Conservation (phyloP, 352 stramenopile genomes). For the Phytophthora pini region DNA sequence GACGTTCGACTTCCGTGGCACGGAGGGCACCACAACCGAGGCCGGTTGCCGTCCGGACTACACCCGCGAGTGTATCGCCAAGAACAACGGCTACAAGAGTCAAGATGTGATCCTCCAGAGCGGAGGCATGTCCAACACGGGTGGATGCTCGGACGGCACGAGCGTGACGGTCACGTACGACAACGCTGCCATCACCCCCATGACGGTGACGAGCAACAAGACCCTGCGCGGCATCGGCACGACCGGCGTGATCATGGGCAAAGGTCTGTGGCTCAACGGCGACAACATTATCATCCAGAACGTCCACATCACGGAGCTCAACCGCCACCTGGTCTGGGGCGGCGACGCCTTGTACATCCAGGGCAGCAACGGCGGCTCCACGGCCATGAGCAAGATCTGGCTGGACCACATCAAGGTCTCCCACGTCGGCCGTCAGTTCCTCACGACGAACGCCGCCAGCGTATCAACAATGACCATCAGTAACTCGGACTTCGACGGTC, state of each 20-base stretch:
- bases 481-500: constrained; percentile 55
- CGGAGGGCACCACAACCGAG: constrained; percentile 50
- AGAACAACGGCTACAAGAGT: constrained; percentile 51
- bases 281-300: constrained; percentile 61
- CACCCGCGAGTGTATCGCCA: constrained; percentile 34
- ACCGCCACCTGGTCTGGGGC: constrained; percentile 40
- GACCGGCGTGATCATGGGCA: constrained; percentile 45
- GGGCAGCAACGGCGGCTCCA: constrained; percentile 25
- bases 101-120: constrained; percentile 45
- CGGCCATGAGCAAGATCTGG: constrained; percentile 47
- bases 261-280: constrained; percentile 41
- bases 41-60: constrained; percentile 45
- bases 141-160: constrained; percentile 24
- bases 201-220: constrained; percentile 50
- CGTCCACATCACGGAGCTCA: constrained; percentile 34
- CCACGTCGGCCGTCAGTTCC: constrained; percentile 20
- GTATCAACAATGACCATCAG: constrained; percentile 47
- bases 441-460: constrained; percentile 38
- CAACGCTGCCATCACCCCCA: constrained; percentile 28
- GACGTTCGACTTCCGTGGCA: constrained; percentile 47
- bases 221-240: constrained; percentile 42
- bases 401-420: constrained; percentile 53
- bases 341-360: constrained; percentile 34
- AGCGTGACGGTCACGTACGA: constrained; percentile 31
- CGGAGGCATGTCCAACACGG: constrained; percentile 31